A percentile compares a stretch with the other conserved stretches of the same genome.
These are phyloP conservation scores for Fomitopsis betulina DNA, from an alignment of 1,284 basidiomycete species.

Conservation along the genomic window DNA sequence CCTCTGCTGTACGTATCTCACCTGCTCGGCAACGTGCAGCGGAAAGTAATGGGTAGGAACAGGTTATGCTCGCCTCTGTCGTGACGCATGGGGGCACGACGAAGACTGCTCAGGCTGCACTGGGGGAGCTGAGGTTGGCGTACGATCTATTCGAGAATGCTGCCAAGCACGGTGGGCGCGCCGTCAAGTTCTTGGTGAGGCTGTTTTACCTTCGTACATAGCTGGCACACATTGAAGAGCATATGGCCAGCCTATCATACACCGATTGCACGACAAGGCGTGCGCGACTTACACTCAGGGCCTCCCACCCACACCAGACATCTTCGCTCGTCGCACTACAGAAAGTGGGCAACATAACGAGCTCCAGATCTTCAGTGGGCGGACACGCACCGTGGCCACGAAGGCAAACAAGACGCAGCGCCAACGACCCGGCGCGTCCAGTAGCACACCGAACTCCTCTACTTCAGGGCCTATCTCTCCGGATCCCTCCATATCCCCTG, in stretches of 20 bases:
- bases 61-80: constrained; percentile 69
- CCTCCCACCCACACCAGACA: constrained; percentile 43
- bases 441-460: constrained; percentile 13
- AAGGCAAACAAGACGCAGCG: constrained; percentile 27
- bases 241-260: constrained; percentile 49
- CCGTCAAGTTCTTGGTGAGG: constrained; percentile 61
- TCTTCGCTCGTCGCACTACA: constrained; percentile 49
- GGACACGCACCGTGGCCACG: constrained; percentile 53
- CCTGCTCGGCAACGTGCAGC: background rate
- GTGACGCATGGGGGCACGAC: constrained; percentile 61
- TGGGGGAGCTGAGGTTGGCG: constrained; percentile 54
- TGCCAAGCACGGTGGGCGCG: constrained; percentile 54
- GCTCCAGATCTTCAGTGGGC: constrained; percentile 68
- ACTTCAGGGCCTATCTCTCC: constrained; percentile 8
- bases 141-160: constrained; percentile 59
- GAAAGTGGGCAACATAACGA: constrained; percentile 50
- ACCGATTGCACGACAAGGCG: constrained; percentile 57
- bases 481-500: constrained; percentile 7
- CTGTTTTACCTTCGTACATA: background rate
- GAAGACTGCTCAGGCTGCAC: constrained; percentile 61
- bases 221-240: background rate
- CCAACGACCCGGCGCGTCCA: constrained; percentile 13
- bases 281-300: constrained; percentile 46
- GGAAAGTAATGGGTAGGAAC: background rate
- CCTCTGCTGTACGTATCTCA: constrained; percentile 47